Conservation (phyloP, 768 basidiomycete species). For the Podaxis carcinomalis region DNA sequence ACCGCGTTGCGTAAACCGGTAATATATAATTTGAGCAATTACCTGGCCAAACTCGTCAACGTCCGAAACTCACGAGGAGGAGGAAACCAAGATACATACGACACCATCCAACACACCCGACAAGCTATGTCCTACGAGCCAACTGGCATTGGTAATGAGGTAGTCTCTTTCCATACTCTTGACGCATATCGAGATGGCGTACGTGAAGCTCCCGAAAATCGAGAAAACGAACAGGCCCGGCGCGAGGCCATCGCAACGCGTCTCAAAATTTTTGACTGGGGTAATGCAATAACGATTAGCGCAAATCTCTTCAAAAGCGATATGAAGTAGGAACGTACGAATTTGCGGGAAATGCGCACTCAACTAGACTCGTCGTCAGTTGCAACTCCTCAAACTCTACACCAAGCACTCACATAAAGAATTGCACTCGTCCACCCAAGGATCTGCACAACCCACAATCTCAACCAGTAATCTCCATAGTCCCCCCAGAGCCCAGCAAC, state of each 20-base stretch:
- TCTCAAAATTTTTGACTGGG: conserved; percentile 78
- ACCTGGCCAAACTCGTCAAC: background rate
- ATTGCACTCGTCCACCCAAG: conserved; percentile 86
- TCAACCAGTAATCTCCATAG: conserved; percentile 20
- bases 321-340: background rate
- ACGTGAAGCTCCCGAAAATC: conserved; percentile 81
- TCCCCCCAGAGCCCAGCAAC: conserved; percentile 21
- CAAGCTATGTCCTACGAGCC: conserved; percentile 43
- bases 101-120: background rate
- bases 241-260: conserved; percentile 87
- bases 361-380: conserved; percentile 30
- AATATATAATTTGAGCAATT: conserved; percentile 8
- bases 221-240: conserved; percentile 91
- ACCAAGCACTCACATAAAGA: conserved; percentile 61
- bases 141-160: conserved; percentile 79
- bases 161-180: conserved; percentile 67
- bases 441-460: conserved; percentile 62
- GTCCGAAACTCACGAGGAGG: background rate
- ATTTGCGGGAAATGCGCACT: conserved; percentile 84
- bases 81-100: background rate
- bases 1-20: background rate
- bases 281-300: background rate
- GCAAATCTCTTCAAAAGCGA: background rate
- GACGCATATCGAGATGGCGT: conserved; percentile 75
- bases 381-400: background rate